Evolutionary conservation across 495 filamentous ascomycete species (phyloP).

Genomic region (Lophiostoma macrostomum): DNA sequence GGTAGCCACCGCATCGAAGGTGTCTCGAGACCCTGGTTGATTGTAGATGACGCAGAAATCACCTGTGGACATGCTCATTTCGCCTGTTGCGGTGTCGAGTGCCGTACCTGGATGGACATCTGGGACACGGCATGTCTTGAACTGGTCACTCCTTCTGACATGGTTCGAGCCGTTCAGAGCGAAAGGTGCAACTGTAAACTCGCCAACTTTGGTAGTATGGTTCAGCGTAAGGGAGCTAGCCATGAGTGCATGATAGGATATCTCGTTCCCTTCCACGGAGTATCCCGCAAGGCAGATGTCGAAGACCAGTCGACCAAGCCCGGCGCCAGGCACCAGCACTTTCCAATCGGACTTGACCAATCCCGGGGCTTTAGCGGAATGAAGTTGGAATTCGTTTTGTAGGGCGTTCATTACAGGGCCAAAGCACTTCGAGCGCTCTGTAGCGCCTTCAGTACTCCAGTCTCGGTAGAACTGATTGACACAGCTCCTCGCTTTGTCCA

Average conservation of each 20-base stretch:
- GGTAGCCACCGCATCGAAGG: constrained; percentile 78
- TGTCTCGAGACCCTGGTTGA: constrained; percentile 51
- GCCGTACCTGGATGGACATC: constrained; percentile 68
- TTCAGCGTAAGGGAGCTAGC: constrained; percentile 88
- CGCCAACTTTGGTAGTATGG: constrained; percentile 49
- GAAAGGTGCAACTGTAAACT: constrained; percentile 70
- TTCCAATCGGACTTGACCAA: constrained; percentile 44
- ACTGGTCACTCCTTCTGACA: constrained; percentile 63
- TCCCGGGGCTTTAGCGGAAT: constrained; percentile 22
- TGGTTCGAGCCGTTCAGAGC: constrained; percentile 80
- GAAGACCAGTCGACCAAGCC: constrained; percentile 80
- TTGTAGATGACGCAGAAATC: constrained; percentile 81
- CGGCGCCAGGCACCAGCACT: constrained; percentile 85
- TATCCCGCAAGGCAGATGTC: constrained; percentile 78
- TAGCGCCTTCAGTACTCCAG: constrained; percentile 76
- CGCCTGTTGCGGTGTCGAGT: constrained; percentile 44
- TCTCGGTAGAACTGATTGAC: constrained; percentile 93
- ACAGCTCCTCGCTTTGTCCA: constrained; percentile 88
- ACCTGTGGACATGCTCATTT: constrained; percentile 80
- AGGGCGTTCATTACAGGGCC: constrained; percentile 66
- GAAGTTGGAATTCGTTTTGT: constrained; percentile 48
- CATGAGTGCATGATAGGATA: constrained; percentile 88
- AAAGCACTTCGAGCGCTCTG: constrained; percentile 74
- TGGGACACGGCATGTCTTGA: constrained; percentile 66
- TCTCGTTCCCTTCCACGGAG: constrained; percentile 84